Base-by-base conservation (phyloP, 805 yeast genomes). In the Starmerella roubikii region DNA sequence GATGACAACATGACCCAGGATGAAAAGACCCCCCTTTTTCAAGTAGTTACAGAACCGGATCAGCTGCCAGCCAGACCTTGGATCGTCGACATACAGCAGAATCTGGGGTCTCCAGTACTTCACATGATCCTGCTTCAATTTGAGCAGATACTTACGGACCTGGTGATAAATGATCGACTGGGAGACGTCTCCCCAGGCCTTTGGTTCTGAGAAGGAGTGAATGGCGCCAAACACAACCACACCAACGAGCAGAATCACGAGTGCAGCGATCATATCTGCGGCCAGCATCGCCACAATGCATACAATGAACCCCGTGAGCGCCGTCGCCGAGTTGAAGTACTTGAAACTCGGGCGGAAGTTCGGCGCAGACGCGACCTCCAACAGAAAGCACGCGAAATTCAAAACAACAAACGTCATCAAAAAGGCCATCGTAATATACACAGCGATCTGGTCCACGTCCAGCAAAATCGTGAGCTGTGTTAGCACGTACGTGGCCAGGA, bases 41-140 rank as follows among this genome's bases (percentile, higher is more conserved):
- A 91, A 63, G 57, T 85, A 85, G 54, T 91, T 91, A 61, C 98
- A 91, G 53, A 91, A 91, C 12, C 79, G 76, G 42, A 91, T 86
- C 46, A 91, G 63, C 49, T 79, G 82, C 95, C 96, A 88, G 23
- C 86, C 71, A 0, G 93, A 76, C 45, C 94, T 65, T 1, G 99
- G 97, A 50, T 84, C 81, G 53, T 91, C 97, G 30, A 86, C 88
- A 25, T 91, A 62, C 23, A 91, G 60, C 42, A 91, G 63, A 29
- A 91, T 78, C 57, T 91, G 99, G 0, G 99, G 99, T 50, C 99
- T 68, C 98, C 99, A 91, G 56, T 86, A 91, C 60, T 91, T 91
- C 37, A 91, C 95, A 56, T 88, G 93, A 53, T 91, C 94, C 51
- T 84, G 84, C 42, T 84, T 72, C 31, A 88, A 65, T 38, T 93